A percentile compares a stretch with the other conserved stretches of the same genome.
Evolutionary conservation across 257 asterid genomes (phyloP).

Genomic region (Knoxia roxburghii): DNA sequence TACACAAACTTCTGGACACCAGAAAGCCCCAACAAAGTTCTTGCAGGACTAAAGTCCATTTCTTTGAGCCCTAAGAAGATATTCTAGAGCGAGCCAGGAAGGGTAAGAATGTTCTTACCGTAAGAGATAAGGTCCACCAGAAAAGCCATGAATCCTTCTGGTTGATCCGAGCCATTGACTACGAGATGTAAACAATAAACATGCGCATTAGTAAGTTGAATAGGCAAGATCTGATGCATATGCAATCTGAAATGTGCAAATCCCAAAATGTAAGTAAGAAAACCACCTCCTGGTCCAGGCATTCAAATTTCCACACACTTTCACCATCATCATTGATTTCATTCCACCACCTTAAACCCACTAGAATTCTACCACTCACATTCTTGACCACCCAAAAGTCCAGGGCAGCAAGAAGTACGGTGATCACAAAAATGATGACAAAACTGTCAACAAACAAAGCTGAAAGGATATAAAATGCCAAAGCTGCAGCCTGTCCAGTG

Average conservation of each 20-base stretch:
- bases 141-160: slow-evolving; percentile 98
- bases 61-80: neutral
- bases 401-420: slow-evolving; percentile 89
- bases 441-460: slow-evolving; percentile 77
- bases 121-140: slow-evolving; percentile 96
- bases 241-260: slow-evolving; percentile 2
- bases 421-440: slow-evolving; percentile 87
- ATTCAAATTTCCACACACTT: slow-evolving; percentile 91
- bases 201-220: slow-evolving; percentile 5
- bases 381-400: slow-evolving; percentile 99
- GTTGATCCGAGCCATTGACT: slow-evolving; percentile 95
- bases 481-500: slow-evolving; percentile 68
- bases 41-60: neutral
- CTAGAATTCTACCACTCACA: slow-evolving; percentile 95
- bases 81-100: neutral
- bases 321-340: slow-evolving; percentile 84
- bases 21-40: neutral
- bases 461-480: slow-evolving; percentile 91
- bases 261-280: slow-evolving; percentile 1
- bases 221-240: slow-evolving; percentile 7
- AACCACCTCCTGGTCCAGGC: slow-evolving; percentile 73
- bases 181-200: slow-evolving; percentile 15
- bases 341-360: slow-evolving; percentile 99
- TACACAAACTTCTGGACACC: neutral
- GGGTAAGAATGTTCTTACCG: slow-evolving; percentile 43